phyloP scores from a whole-genome alignment of 1,284 basidiomycete species.

The Coriolopsis trogii region DNA sequence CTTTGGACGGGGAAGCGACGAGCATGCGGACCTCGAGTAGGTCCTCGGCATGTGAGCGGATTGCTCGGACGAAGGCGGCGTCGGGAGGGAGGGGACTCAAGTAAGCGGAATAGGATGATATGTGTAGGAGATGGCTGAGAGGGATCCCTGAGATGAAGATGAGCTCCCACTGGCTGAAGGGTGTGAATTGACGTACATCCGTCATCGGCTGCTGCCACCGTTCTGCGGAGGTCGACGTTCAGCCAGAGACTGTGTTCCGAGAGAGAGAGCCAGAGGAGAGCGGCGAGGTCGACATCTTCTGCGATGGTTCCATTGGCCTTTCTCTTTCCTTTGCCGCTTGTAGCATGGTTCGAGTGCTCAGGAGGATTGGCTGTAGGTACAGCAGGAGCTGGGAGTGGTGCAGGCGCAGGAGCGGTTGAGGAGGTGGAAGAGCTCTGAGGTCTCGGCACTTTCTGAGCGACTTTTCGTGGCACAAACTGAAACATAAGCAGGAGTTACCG shows the following conservation, averaged over 20 bases:
- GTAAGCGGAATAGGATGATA: conserved; percentile 38
- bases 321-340: conserved; percentile 23
- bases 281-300: conserved; percentile 47
- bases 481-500: conserved; percentile 24
- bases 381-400: background rate
- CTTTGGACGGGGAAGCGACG: conserved; percentile 44
- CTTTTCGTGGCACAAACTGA: conserved; percentile 33
- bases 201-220: conserved; percentile 45
- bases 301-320: background rate
- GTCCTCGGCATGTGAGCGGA: conserved; percentile 48
- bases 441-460: conserved; percentile 18
- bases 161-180: conserved; percentile 13
- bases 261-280: conserved; percentile 57
- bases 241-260: conserved; percentile 67
- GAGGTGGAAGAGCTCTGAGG: background rate
- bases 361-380: background rate
- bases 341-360: background rate
- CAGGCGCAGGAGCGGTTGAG: background rate
- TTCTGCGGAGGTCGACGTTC: conserved; percentile 53
- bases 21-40: conserved; percentile 63
- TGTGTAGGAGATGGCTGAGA: conserved; percentile 51
- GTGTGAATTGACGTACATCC: conserved; percentile 49
- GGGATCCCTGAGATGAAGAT: conserved; percentile 53
- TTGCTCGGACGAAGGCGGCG: conserved; percentile 51
- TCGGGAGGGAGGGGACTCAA: conserved; percentile 43